Evolutionary conservation across 208 protist genomes (phyloP), one percentile per base, ranked within the genome.

Genomic region (Leishmania gerbilli): DNA sequence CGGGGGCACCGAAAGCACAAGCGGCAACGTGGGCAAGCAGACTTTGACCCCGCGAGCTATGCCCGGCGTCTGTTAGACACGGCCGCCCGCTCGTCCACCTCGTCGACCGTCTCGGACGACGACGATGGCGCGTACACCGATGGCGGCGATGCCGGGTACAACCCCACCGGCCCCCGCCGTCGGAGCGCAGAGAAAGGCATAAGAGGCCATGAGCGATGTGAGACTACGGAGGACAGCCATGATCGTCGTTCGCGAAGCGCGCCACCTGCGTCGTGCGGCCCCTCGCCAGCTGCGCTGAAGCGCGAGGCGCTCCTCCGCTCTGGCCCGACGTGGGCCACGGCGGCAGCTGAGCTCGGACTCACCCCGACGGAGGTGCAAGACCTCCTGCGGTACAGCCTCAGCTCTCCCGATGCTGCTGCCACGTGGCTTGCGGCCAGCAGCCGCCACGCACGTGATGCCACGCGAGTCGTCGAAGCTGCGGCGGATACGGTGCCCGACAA

Each of bases 301-400:
- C 58, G 40, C 17, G 77, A 79, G 40, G 58, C 49, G 37, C 51
- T 79, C 37, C 71, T 53, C 42, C 77, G 71, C 31, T 58, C 60
- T 13, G 60, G 71, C 51, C 82, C 76, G 49, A 58, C 77, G 42
- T 85, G 82, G 82, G 71, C 77, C 2, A 74, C 60, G 0, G 77
- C 82, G 4, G 77, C 77, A 34, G 60, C 77, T 31, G 82, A 85
- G 60, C 34, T 81, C 31, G 82, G 82, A 8, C 45, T 85, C 21
- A 74, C 82, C n/a, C 76, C 62, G 6, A 4, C 24, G 9, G 77
- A 85, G 53, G 76, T 79, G 24, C 77, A 53, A 24, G 77, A 81
- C 17, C 53, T 85, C 60, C 71, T 85, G 42, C 82, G 72, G 19
- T 85, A 85, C 82, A 85, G 82, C 77, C 42, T 81, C 19, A 81